These are phyloP conservation scores for Pilobolus umbonatus DNA, from an alignment of 192 early-diverging fungal genomes.

Conservation along the genomic window DNA sequence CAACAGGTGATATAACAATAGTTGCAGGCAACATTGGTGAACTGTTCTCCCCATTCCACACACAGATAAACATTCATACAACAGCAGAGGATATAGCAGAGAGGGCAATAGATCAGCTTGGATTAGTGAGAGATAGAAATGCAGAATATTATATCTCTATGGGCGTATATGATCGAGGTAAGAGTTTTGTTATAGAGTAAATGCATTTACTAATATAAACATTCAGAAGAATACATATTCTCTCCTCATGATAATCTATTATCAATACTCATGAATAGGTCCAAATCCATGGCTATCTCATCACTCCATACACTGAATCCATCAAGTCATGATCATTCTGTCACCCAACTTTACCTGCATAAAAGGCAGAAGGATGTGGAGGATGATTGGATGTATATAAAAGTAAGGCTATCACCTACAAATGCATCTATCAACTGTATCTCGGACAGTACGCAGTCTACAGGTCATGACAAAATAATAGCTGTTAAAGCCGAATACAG, in stretches of 20 bases:
- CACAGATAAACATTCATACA: conserved; percentile 34
- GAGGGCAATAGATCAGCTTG: conserved; percentile 44
- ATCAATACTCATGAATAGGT: conserved; percentile 44
- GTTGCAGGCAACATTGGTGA: conserved; percentile 49
- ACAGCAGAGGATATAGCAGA: conserved; percentile 41
- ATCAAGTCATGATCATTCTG: conserved; percentile 27
- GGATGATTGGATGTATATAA: conserved; percentile 33
- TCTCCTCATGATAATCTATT: conserved; percentile 44
- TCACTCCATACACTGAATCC: conserved; percentile 7
- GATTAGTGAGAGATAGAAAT: conserved; percentile 31
- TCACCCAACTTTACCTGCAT: conserved; percentile 44
- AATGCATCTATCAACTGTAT: not conserved
- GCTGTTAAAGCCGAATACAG: conserved; percentile 35
- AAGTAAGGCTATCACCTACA: conserved; percentile 14
- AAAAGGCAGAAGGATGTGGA: conserved; percentile 20
- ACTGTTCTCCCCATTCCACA: conserved; percentile 42
- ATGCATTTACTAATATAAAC: not conserved
- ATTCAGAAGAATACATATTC: conserved; percentile 41
- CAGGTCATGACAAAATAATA: conserved; percentile 35
- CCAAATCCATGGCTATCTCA: conserved; percentile 34
- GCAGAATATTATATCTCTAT: conserved; percentile 44
- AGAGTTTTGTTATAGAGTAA: conserved; percentile 4
- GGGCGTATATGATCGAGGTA: conserved; percentile 43
- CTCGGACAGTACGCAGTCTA: conserved; percentile 6
- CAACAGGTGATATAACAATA: conserved; percentile 35